Evolutionary conservation across 202 grass and related monocot genomes (phyloP), one percentile per base, ranked within the genome.

Genomic region (Saccharum hybrid): DNA sequence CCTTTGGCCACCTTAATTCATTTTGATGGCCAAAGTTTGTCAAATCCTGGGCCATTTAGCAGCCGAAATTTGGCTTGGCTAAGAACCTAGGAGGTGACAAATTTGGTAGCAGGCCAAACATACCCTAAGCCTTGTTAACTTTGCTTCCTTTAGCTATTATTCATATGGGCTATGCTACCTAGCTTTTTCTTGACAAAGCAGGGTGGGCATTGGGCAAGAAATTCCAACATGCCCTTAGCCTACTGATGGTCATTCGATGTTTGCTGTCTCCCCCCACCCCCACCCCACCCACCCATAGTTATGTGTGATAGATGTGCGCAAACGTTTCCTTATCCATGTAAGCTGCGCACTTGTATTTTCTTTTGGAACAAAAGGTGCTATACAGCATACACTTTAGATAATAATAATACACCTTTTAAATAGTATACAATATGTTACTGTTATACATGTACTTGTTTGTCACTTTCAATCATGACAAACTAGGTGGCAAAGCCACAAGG

Each of bases 221-320:
- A 38, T 34, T 6, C 48, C 30, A 57, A 34, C 31, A 37, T 57
- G 9, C 48, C 43, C 16, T 57, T 21, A 22, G 31, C 3, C 21
- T 39, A 11, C 1, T 64, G 16, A 23, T 72, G 31, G 37, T 45
- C 31, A 15, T 86, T 72, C 71, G 80, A 80, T 56, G 33, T 36
- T 66, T 60, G 30, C 18, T 62, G 37, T 69, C 18, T 41, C 51
- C 39, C 68, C 4, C 3, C 40, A 26, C 10, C 7, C 4, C 51
- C 66, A 3, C 33, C 33, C 33, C 33, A 33, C 33, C 34, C 34
- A 2, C 34, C 12, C 3, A 8, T 22, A 64, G 22, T 21, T 80
- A 66, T 59, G 11, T 34, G 66, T 8, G 39, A 7, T 41, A 43
- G 49, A 70, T 77, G 26, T 61, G 7, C 1, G 11, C 38, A 28